These are phyloP conservation scores for Dillenia suffruticosa DNA, from an alignment of 164 flowering plant species.

Conservation along the genomic window DNA sequence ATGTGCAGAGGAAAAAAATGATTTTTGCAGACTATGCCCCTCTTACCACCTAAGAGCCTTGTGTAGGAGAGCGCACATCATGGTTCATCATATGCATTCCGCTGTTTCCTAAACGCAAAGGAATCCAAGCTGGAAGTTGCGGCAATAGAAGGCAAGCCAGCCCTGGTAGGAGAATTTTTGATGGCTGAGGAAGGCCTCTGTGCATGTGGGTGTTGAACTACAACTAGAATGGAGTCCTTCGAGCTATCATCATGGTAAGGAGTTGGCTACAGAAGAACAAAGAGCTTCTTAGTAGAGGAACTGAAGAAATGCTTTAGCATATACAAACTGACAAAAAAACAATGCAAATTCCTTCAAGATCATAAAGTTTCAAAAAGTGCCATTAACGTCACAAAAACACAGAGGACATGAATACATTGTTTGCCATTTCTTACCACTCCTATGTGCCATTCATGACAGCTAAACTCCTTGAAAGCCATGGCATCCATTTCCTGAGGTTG, in stretches of 20 bases:
- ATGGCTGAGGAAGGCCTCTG: conserved; percentile 6
- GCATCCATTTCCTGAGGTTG: conserved; percentile 85
- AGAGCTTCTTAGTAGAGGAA: background rate
- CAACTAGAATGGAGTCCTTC: conserved; percentile 35
- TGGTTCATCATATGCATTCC: too few relatives aligned
- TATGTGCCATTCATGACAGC: conserved; percentile 73
- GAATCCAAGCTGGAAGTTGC: too few relatives aligned
- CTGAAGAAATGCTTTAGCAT: background rate
- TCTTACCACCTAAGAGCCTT: too few relatives aligned
- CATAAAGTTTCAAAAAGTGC: background rate
- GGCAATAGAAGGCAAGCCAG: too few relatives aligned
- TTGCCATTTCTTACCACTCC: conserved; percentile 67
- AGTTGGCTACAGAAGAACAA: background rate
- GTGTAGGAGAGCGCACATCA: too few relatives aligned
- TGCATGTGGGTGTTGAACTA: conserved; percentile 52
- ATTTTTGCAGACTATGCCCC: too few relatives aligned
- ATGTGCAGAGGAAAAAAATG: too few relatives aligned
- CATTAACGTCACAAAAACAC: background rate
- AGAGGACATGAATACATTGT: background rate
- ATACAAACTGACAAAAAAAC: background rate
- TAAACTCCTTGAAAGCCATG: conserved; percentile 60
- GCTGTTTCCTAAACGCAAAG: too few relatives aligned
- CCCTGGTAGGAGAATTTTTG: background rate
- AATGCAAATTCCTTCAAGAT: background rate
- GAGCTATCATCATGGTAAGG: conserved; percentile 12